Conservation (phyloP, 768 basidiomycete species). For the Lactarius deliciosus region DNA sequence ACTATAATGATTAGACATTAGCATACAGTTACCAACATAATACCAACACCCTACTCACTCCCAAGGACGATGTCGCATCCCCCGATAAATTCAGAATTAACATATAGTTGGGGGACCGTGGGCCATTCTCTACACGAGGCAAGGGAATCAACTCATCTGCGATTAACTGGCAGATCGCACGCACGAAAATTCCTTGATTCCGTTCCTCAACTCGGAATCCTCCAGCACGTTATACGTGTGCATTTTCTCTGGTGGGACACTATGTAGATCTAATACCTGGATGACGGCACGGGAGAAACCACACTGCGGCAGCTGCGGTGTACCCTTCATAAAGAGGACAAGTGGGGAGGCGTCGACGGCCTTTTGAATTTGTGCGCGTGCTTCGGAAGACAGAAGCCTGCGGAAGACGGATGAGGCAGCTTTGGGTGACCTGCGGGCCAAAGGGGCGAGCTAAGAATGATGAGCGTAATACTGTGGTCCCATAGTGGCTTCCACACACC, state of each 20-base stretch:
- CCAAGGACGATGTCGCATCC: conserved; percentile 93
- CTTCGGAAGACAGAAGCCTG: conserved; percentile 63
- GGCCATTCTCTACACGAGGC: conserved; percentile 80
- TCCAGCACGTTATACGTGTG: conserved; percentile 89
- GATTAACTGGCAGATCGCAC: conserved; percentile 37
- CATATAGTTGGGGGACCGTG: conserved; percentile 93
- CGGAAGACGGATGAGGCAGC: conserved; percentile 33
- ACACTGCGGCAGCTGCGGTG: conserved; percentile 80
- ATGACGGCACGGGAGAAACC: conserved; percentile 95
- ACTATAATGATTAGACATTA: conserved; percentile 47
- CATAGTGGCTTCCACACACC: conserved; percentile 1
- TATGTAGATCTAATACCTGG: conserved; percentile 84
- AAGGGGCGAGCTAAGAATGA: conserved; percentile 17
- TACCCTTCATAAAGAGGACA: conserved; percentile 99
- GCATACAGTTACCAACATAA: conserved; percentile 10
- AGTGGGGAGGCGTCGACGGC: conserved; percentile 77
- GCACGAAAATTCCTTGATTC: conserved; percentile 97
- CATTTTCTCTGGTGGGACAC: conserved; percentile 77
- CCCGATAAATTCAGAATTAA: conserved; percentile 94
- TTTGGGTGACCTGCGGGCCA: conserved; percentile 26
- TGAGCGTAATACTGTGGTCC: not conserved
- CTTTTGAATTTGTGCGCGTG: conserved; percentile 61
- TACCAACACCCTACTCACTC: conserved; percentile 55
- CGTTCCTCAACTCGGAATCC: conserved; percentile 76
- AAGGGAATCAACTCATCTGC: conserved; percentile 2